A percentile compares a stretch with the other conserved stretches of the same genome.
phyloP scores from a whole-genome alignment of 441 rosid genomes.

The Heliophila coronopifolia region DNA sequence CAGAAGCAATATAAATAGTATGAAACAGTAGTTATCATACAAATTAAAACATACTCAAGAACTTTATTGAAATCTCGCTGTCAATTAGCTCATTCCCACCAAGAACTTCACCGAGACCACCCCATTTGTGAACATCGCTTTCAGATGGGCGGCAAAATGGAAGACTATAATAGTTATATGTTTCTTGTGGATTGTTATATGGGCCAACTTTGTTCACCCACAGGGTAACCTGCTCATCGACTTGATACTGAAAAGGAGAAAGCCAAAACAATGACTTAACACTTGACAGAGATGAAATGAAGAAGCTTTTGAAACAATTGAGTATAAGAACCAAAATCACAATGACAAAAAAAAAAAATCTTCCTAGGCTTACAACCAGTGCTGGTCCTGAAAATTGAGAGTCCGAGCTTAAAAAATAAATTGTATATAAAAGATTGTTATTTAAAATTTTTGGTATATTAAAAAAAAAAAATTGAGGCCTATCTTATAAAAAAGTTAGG shows the following conservation, averaged over 20 bases:
- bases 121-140: constrained; percentile 86
- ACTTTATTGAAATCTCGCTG: constrained; percentile 77
- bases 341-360: neutral
- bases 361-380: neutral
- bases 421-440: too few relatives aligned
- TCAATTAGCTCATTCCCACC: constrained; percentile 99
- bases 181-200: constrained; percentile 99
- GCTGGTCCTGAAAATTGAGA: too few relatives aligned
- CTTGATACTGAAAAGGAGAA: constrained; percentile 59
- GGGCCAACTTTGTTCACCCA: constrained; percentile 99
- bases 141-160: constrained; percentile 76
- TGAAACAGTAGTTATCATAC: neutral
- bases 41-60: constrained; percentile 53
- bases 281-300: neutral
- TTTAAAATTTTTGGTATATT: too few relatives aligned
- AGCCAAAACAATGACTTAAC: constrained; percentile 3
- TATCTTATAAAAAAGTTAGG: too few relatives aligned
- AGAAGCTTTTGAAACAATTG: neutral
- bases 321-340: constrained; percentile 4
- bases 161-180: constrained; percentile 97
- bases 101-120: constrained; percentile 99
- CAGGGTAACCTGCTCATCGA: constrained; percentile 69
- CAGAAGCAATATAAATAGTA: neutral
- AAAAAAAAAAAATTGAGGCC: too few relatives aligned
- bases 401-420: too few relatives aligned